A percentile compares a stretch with the other conserved stretches of the same genome.
Evolutionary conservation across 768 basidiomycete genomes (phyloP).

Genomic region (Boletus reticulatus): DNA sequence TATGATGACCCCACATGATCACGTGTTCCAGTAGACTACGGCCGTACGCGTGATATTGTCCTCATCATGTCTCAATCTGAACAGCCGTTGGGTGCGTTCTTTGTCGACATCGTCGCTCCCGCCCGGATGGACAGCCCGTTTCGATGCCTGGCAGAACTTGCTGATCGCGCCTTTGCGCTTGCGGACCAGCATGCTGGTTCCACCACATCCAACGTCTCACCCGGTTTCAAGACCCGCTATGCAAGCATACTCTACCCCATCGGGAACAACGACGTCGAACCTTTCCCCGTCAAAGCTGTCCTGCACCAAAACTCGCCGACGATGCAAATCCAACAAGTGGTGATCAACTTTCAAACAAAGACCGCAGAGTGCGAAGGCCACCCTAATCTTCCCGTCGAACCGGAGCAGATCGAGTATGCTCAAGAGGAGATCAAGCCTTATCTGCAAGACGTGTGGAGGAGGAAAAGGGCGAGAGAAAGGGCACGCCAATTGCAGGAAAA

Average conservation of each 20-base stretch:
- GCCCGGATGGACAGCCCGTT: slow-evolving; percentile 1
- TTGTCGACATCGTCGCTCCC: slow-evolving; percentile 13
- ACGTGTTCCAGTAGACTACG: not conserved
- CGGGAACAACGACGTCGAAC: not conserved
- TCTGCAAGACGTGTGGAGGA: slow-evolving; percentile 10
- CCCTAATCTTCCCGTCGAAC: slow-evolving; percentile 14
- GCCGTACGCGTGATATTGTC: not conserved
- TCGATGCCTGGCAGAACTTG: slow-evolving; percentile 16
- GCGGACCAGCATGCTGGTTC: slow-evolving; percentile 1
- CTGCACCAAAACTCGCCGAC: slow-evolving; percentile 10
- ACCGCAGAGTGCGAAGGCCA: slow-evolving; percentile 13
- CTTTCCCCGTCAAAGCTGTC: slow-evolving; percentile 13
- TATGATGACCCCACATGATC: not conserved
- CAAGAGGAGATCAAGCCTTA: slow-evolving; percentile 13
- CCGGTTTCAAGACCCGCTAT: slow-evolving; percentile 6
- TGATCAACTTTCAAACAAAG: slow-evolving; percentile 17
- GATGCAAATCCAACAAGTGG: slow-evolving; percentile 8
- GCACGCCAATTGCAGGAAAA: slow-evolving; percentile 1
- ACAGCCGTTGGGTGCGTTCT: slow-evolving; percentile 7
- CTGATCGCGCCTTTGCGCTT: slow-evolving; percentile 19
- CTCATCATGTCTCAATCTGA: slow-evolving; percentile 14
- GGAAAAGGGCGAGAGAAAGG: slow-evolving; percentile 1
- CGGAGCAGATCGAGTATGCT: slow-evolving; percentile 17
- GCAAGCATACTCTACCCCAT: slow-evolving; percentile 16
- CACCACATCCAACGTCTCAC: not conserved